Conservation (phyloP, 2,329 filamentous ascomycete genomes). For the Stachybotrys chlorohalonatus region DNA sequence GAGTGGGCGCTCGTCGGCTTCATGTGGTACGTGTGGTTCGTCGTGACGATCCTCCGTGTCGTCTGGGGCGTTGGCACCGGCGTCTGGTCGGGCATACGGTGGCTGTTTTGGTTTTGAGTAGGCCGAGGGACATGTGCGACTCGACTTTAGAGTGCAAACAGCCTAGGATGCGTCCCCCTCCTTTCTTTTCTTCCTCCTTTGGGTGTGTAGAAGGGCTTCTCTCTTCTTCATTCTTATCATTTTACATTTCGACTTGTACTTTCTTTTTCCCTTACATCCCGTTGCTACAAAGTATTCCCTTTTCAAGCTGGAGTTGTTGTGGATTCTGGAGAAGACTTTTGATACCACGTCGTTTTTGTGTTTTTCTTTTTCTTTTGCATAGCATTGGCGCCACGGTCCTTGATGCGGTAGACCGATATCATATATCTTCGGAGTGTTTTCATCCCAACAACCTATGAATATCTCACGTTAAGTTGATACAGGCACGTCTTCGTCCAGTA, state of each 20-base stretch:
- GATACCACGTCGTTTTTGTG: not conserved
- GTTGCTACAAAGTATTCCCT: not conserved
- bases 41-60: constrained; percentile 68
- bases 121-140: not conserved
- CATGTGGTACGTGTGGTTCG: constrained; percentile 91
- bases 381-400: not conserved
- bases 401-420: not conserved
- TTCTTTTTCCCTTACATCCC: constrained; percentile 2
- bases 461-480: no score
- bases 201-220: not conserved
- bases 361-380: not conserved
- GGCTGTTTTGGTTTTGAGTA: constrained; percentile 71
- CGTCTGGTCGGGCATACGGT: constrained; percentile 52
- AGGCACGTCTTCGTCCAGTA: no score
- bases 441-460: no score
- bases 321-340: not conserved
- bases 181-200: not conserved
- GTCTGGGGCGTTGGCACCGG: constrained; percentile 55
- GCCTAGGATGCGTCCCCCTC: not conserved
- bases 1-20: constrained; percentile 84
- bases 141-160: not conserved
- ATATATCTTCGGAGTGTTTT: no score
- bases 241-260: not conserved
- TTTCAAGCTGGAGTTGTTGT: not conserved
- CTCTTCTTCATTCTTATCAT: not conserved